phyloP scores from a whole-genome alignment of 2,329 filamentous ascomycete species.

The Phyllosticta ampelicida region DNA sequence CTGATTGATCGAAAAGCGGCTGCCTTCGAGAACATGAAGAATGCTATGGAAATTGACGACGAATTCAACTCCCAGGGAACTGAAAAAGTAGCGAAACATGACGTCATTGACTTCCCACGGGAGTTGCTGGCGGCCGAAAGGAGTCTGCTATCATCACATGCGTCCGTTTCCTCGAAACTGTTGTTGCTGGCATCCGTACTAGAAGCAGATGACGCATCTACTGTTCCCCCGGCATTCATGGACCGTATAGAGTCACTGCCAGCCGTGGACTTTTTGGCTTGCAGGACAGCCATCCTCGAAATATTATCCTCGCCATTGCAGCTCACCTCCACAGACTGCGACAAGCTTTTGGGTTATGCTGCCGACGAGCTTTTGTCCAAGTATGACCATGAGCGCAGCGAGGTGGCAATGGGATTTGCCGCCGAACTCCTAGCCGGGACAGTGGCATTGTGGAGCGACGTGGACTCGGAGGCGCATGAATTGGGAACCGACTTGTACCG shows the following conservation, averaged over 20 bases:
- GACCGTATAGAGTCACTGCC: constrained; percentile 11
- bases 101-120: constrained; percentile 32
- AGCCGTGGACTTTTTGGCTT: constrained; percentile 12
- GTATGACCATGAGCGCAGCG: constrained; percentile 59
- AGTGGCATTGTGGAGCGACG: constrained; percentile 51
- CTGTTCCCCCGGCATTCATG: constrained; percentile 12
- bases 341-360: constrained; percentile 37
- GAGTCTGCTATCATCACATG: not conserved
- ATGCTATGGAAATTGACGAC: constrained; percentile 57
- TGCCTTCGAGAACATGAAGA: constrained; percentile 22
- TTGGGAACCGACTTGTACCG: constrained; percentile 66
- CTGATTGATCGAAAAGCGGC: constrained; percentile 18
- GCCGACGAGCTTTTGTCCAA: constrained; percentile 37
- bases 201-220: not conserved
- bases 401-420: constrained; percentile 57
- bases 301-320: constrained; percentile 14
- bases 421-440: constrained; percentile 58
- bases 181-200: constrained; percentile 6
- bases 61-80: constrained; percentile 52
- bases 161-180: constrained; percentile 8
- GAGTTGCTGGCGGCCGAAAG: constrained; percentile 28
- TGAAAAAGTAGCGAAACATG: constrained; percentile 27
- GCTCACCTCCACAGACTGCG: constrained; percentile 24
- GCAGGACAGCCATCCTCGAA: constrained; percentile 10
- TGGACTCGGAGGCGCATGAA: constrained; percentile 47